phyloP scores from a whole-genome alignment of 1,284 basidiomycete genomes.

The Sporisorium scitamineum region DNA sequence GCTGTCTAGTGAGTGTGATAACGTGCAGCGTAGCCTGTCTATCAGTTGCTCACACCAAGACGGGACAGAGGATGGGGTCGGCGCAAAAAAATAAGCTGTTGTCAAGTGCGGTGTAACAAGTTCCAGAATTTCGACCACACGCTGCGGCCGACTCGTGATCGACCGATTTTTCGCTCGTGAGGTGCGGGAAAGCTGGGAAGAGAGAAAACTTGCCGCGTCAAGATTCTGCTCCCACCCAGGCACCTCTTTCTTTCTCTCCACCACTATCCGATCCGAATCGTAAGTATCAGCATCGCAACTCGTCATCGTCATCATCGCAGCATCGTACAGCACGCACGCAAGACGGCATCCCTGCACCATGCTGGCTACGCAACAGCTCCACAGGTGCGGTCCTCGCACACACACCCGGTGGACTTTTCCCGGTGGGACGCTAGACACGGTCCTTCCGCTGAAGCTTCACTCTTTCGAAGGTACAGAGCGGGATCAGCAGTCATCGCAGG shows the following conservation, averaged over 20 bases:
- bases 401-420: too few relatives aligned
- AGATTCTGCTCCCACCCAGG: background rate
- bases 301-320: background rate
- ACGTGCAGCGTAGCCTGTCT: too few relatives aligned
- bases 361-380: background rate
- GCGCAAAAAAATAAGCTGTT: background rate
- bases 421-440: too few relatives aligned
- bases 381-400: too few relatives aligned
- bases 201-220: background rate
- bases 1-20: too few relatives aligned
- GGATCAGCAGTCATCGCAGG: background rate
- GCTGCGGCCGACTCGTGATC: slow-evolving; percentile 4
- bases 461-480: too few relatives aligned
- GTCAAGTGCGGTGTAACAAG: background rate
- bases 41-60: too few relatives aligned
- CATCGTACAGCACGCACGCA: background rate
- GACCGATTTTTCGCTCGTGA: background rate
- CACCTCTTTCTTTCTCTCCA: slow-evolving; percentile 11
- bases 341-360: background rate
- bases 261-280: slow-evolving; percentile 12
- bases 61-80: too few relatives aligned
- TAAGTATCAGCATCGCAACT: slow-evolving; percentile 8
- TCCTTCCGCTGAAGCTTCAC: too few relatives aligned
- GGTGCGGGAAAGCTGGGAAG: background rate
- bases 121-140: background rate